These are phyloP conservation scores for Penicillium sp. DNA, from an alignment of 2,329 filamentous ascomycete genomes.

Conservation along the genomic window DNA sequence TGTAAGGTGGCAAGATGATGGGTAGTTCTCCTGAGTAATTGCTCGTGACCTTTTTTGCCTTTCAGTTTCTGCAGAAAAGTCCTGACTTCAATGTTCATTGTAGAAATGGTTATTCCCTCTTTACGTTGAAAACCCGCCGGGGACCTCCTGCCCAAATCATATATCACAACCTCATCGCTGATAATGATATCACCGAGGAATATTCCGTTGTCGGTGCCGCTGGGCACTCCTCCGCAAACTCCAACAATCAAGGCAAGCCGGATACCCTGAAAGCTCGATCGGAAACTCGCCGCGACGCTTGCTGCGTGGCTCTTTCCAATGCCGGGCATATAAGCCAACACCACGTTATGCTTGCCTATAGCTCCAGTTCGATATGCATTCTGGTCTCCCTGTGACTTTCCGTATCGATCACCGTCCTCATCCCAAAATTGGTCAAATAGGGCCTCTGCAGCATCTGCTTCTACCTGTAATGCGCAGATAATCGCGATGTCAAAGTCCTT, in stretches of 20 bases:
- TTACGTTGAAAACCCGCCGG: constrained; percentile 1
- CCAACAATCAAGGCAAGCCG: constrained; percentile 11
- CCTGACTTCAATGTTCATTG: not conserved
- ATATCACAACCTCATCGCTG: constrained; percentile 6
- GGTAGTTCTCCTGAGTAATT: not conserved
- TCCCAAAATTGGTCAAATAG: constrained; percentile 9
- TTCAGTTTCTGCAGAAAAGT: constrained; percentile 4
- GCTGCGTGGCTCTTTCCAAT: constrained; percentile 4
- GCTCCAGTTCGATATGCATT: constrained; percentile 10
- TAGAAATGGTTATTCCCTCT: not conserved
- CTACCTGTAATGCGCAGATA: constrained; percentile 9
- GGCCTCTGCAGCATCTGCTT: constrained; percentile 8
- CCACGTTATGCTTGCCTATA: constrained; percentile 10
- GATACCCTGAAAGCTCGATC: constrained; percentile 6
- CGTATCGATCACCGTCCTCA: constrained; percentile 5
- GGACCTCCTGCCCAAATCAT: constrained; percentile 3
- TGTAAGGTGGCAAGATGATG: not conserved
- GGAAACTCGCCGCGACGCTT: constrained; percentile 4
- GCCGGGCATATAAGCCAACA: constrained; percentile 10
- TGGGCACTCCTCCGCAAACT: constrained; percentile 7
- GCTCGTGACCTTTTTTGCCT: constrained; percentile 1
- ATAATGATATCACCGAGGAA: constrained; percentile 11
- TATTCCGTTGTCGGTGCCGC: not conserved
- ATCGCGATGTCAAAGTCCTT: constrained; percentile 5
- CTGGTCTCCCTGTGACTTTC: constrained; percentile 1